Evolutionary conservation across 805 yeast species (phyloP), one percentile per base, ranked within the genome.

Genomic region (Komagataella pseudopastoris): DNA sequence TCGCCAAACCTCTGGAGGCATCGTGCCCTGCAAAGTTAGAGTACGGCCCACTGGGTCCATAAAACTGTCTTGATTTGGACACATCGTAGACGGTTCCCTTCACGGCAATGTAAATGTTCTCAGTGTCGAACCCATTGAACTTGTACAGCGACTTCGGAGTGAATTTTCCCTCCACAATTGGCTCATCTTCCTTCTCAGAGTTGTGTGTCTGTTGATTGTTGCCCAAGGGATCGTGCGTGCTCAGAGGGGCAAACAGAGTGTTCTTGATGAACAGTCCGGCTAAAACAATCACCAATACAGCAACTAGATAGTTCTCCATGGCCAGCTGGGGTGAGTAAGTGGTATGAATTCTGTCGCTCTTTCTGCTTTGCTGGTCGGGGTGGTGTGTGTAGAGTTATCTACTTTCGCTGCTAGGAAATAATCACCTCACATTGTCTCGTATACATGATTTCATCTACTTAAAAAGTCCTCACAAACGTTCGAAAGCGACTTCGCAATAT

Each of bases 21-120:
- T 91, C 98, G 58, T 87, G 84, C 1, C 98, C 98, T 0, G 97
- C 97, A 72, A 91, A 91, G 62, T 86, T 88, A 46, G 86, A 81
- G 67, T 91, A 91, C 0, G 96, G 96, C 0, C 97, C 97, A 30
- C 91, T 87, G 6, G 98, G 98, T 0, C 98, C 98, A 65, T 91
- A 91, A 63, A 91, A 90, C 48, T 78, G 77, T 56, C 90, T 78
- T 0, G 95, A 95, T 8, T 72, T 71, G 4, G 87, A 71, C 18
- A 88, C 95, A 61, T 91, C 96, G 60, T 77, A 91, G 2, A 91
- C 96, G 23, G 75, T 82, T 1, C 96, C 95, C 58, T 75, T 79
- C n/a, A 91, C 88, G 0, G 88, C 93, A 55, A 91, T 77, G 60
- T 83, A 85, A n/a, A 91, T 88, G 59, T 80, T 80, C 51, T 82